Evolutionary conservation across 2,329 filamentous ascomycete genomes (phyloP).

Genomic region (Trichoderma polysporum): DNA sequence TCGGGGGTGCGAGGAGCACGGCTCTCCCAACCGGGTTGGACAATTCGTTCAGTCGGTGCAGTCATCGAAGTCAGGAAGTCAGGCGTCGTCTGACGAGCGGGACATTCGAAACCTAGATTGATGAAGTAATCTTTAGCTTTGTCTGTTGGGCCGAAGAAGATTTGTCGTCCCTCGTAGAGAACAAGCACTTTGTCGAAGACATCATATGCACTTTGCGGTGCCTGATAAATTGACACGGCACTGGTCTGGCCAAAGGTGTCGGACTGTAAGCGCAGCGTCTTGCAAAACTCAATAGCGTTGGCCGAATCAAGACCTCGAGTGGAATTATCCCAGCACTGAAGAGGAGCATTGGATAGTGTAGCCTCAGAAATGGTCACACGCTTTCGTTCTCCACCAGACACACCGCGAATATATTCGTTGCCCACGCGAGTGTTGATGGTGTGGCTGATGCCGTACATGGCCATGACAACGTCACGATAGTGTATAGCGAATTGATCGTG

Average conservation of each 20-base stretch:
- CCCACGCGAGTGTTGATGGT: constrained; percentile 53
- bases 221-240: constrained; percentile 55
- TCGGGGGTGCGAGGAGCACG: constrained; percentile 35
- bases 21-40: constrained; percentile 10
- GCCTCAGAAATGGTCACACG: constrained; percentile 36
- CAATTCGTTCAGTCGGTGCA: constrained; percentile 31
- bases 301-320: constrained; percentile 53
- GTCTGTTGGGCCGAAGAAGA: constrained; percentile 61
- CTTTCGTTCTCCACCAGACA: constrained; percentile 51
- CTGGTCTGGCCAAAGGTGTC: constrained; percentile 49
- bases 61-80: constrained; percentile 61
- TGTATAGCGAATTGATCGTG: not conserved
- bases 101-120: constrained; percentile 54
- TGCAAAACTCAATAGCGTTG: constrained; percentile 55
- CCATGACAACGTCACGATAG: constrained; percentile 7
- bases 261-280: constrained; percentile 49
- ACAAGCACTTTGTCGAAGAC: constrained; percentile 64
- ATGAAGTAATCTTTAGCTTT: constrained; percentile 62
- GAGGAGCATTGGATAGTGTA: constrained; percentile 26
- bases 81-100: constrained; percentile 58
- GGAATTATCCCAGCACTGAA: constrained; percentile 44
- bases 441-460: constrained; percentile 48
- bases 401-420: constrained; percentile 54
- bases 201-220: constrained; percentile 30
- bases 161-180: constrained; percentile 65